Evolutionary conservation across 306 rosid species (phyloP).

Genomic region (Canavalia ensiformis): DNA sequence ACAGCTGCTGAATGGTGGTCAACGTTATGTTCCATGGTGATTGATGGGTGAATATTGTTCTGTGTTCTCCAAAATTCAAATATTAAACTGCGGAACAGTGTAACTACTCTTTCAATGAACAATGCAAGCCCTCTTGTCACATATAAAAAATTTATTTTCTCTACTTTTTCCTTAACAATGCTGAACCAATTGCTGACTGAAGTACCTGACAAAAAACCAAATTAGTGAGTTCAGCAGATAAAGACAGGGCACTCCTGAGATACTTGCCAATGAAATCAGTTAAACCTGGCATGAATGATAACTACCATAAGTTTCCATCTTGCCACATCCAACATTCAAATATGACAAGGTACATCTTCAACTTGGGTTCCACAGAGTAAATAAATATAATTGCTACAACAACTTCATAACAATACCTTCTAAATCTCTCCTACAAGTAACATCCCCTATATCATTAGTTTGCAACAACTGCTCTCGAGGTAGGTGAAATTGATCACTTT

Average conservation of each 20-base stretch:
- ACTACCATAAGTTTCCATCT: slow-evolving; percentile 28
- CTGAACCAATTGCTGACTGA: slow-evolving; percentile 55
- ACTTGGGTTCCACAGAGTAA: slow-evolving; percentile 23
- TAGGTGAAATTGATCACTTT: slow-evolving; percentile 50
- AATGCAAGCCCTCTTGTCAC: slow-evolving; percentile 60
- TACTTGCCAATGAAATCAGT: slow-evolving; percentile 16
- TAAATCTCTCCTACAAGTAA: slow-evolving; percentile 52
- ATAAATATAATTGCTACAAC: slow-evolving; percentile 37
- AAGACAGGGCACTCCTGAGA: slow-evolving; percentile 29
- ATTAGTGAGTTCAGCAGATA: slow-evolving; percentile 29
- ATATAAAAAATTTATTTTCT: slow-evolving; percentile 55
- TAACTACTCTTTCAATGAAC: slow-evolving; percentile 63
- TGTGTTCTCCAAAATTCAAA: slow-evolving; percentile 75
- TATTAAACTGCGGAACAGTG: slow-evolving; percentile 57
- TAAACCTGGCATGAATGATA: slow-evolving; percentile 29
- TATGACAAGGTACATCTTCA: slow-evolving; percentile 22
- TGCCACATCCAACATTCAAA: slow-evolving; percentile 1
- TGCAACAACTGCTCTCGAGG: slow-evolving; percentile 50
- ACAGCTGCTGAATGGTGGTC: slow-evolving; percentile 58
- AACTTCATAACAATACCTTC: slow-evolving; percentile 63
- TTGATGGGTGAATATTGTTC: slow-evolving; percentile 72
- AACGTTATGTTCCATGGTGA: slow-evolving; percentile 49
- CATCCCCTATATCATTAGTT: slow-evolving; percentile 44
- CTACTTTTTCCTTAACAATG: slow-evolving; percentile 61
- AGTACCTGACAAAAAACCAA: slow-evolving; percentile 59